phyloP scores from a whole-genome alignment of 352 stramenopile species.

The Globisporangium recalcitrans region DNA sequence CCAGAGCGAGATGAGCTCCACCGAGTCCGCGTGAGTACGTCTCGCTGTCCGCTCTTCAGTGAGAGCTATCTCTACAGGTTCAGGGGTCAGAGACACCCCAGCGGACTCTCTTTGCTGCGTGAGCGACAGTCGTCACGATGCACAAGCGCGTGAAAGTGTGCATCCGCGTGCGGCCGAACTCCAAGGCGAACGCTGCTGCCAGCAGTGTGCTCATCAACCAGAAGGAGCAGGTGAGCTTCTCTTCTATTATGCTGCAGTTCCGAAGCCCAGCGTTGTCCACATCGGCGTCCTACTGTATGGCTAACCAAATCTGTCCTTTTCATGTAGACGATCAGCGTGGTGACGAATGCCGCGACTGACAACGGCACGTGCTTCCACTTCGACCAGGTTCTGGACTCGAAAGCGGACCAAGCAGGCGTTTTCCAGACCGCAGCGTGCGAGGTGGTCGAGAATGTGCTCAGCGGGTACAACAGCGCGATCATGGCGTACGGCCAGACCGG shows the following conservation, averaged over 20 bases:
- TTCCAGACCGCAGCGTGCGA: conserved; percentile 37
- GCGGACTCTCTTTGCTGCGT: background rate
- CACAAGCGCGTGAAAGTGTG: conserved; percentile 72
- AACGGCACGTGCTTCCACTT: conserved; percentile 59
- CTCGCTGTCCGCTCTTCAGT: background rate
- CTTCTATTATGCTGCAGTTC: background rate
- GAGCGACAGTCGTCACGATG: conserved; percentile 19
- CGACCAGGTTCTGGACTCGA: conserved; percentile 47
- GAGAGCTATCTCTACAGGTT: background rate
- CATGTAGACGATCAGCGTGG: conserved; percentile 48
- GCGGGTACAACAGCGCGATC: conserved; percentile 74
- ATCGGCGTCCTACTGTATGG: background rate
- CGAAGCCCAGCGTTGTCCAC: background rate
- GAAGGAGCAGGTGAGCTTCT: conserved; percentile 36
- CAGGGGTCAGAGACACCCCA: background rate
- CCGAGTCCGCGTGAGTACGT: background rate
- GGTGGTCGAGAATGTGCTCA: conserved; percentile 57
- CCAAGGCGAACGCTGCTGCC: conserved; percentile 1
- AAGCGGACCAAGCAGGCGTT: conserved; percentile 43
- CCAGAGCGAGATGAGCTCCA: background rate
- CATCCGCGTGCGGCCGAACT: conserved; percentile 47
- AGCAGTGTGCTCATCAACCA: conserved; percentile 38
- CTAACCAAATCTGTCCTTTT: background rate
- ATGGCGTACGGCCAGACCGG: conserved; percentile 74
- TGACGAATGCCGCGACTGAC: conserved; percentile 47